Evolutionary conservation across 2,329 filamentous ascomycete species (phyloP), one percentile per base, ranked within the genome.

Genomic region (Scedosporium aurantiacum): DNA sequence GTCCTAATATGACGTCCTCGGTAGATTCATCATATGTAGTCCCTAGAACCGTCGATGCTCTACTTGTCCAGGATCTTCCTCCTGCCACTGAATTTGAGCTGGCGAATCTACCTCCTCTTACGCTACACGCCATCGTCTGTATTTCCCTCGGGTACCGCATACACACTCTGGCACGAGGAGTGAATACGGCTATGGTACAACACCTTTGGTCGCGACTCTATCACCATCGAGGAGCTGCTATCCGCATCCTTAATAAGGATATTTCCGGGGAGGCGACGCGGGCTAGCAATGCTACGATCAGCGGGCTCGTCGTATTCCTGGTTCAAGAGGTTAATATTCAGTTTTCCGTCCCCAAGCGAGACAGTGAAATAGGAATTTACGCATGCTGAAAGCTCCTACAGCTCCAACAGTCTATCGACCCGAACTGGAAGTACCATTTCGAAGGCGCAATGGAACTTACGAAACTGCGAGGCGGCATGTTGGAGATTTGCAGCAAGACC

Each of bases 1-100:
- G 32, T 47, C 18, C 43, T 47, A 18, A 66, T 23, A 25, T 40
- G 10, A 69, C 18, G n/a, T 41, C 16, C 4, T 32, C 40, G 16
- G 66, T 65, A 23, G 63, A 62, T 27, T 63, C 59, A 6, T 47
- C 68, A 28, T 61, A 65, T 37, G 66, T 69, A 5, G 61, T 70
- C n/a, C 65, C 73, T 43, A 64, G 67, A 52, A 68, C 45, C 27
- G 68, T 69, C 60, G 64, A 65, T 47, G 67, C 64, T 69, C 71
- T 68, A 28, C 67, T 68, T 18, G n/a, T 62, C 37, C 45, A 18
- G 56, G 32, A 54, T 43, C 55, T 41, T n/a, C 14, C 32, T n/a
- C 55, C 21, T 57, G 12, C n/a, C 14, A 57, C n/a, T n/a, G n/a
- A 40, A 4, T 57, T 57, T 5, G 18, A 61, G 2, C 52, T 64